phyloP scores from a whole-genome alignment of 2,329 filamentous ascomycete genomes.

The Diplodia sapinea region DNA sequence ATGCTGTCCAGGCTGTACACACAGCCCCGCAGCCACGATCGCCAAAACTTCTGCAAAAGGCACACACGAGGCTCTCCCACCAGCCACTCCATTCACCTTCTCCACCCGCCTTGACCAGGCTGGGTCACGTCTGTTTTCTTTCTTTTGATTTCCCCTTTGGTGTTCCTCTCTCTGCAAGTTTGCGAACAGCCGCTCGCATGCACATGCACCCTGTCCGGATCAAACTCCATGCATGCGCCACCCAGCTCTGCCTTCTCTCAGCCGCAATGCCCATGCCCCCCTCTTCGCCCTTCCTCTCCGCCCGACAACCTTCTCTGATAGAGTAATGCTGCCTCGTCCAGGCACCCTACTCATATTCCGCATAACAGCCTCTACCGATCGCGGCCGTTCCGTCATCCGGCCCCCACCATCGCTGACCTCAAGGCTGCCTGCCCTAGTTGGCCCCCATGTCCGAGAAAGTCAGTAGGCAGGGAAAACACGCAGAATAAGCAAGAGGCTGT shows the following conservation, averaged over 20 bases:
- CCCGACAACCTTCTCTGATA: too few relatives aligned
- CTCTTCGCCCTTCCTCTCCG: too few relatives aligned
- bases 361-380: not conserved
- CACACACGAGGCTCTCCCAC: constrained; percentile 3
- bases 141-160: not conserved
- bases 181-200: not conserved
- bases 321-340: not conserved
- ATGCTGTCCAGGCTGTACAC: not conserved
- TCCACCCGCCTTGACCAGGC: not conserved
- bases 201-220: not conserved
- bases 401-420: not conserved
- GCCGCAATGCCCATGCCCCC: not conserved
- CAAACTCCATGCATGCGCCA: not conserved
- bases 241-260: not conserved
- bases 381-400: not conserved
- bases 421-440: not conserved
- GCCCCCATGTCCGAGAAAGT: too few relatives aligned
- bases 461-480: not conserved
- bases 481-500: too few relatives aligned
- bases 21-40: constrained; percentile 5
- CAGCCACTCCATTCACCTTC: not conserved
- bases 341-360: not conserved
- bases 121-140: not conserved
- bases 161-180: not conserved
- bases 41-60: not conserved